Evolutionary conservation across 139 green algal species (phyloP), one percentile per base, ranked within the genome.

Genomic region (Monoraphidium neglectum): DNA sequence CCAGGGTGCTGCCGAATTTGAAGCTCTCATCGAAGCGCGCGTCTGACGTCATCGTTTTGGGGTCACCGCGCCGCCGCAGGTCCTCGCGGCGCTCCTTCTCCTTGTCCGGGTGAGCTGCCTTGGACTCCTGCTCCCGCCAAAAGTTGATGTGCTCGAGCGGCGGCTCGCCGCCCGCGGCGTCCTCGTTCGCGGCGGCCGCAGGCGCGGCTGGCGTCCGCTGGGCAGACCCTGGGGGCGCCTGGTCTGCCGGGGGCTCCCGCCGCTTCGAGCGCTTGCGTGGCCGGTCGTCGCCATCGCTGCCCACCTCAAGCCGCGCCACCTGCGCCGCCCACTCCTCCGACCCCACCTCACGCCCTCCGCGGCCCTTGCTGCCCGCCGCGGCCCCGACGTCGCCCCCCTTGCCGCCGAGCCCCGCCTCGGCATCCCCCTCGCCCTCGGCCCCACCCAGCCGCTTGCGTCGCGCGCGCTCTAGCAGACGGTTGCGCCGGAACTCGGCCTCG

Each of bases 11-110:
- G 0, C 68, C 90, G 33, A 90, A 24, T 28, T 84, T 66, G 72
- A 97, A 97, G 13, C 83, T 77, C 74, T 93, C 90, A 60, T 97
- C 93, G 70, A 97, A 97, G 35, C 79, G 83, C 0, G 91, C 85
- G 64, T 97, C 91, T 16, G 69, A 86, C 13, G 93, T 97, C 82
- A 89, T 83, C 8, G 85, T 92, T 30, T 92, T 77, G 1, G 82
- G 62, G 43, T 97, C 85, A 30, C 92, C 92, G 0, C 92, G 81
- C 24, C 74, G 83, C 12, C 71, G 65, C 38, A 49, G 43, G 40
- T 88, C 82, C 0, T 86, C 72, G 1, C 51, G 53, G 63, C 88
- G 76, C 54, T 92, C 90, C 4, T 83, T 83, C 85, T 90, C 70
- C 1, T 78, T 78, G 40, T 94, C 87, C 18, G 85, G 85, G 62